A percentile compares a stretch with the other conserved stretches of the same genome.
phyloP scores from a whole-genome alignment of 148 eudicot species.

The Nepenthes mirabilis region DNA sequence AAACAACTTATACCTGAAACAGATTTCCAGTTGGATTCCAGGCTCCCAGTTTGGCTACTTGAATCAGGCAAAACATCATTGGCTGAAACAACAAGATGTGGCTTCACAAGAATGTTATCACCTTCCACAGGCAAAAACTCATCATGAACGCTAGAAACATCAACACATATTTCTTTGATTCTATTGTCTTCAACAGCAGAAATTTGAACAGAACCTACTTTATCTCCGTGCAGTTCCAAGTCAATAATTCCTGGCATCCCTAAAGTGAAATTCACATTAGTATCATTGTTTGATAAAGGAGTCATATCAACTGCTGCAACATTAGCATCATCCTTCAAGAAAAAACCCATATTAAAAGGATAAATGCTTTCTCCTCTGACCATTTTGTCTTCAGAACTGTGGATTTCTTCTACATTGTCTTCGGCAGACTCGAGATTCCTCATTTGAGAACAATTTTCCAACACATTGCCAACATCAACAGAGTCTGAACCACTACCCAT shows the following conservation, averaged over 20 bases:
- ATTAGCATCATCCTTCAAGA: not conserved
- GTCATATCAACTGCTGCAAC: slow-evolving; percentile 4
- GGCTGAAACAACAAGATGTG: slow-evolving; percentile 19
- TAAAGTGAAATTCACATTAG: slow-evolving; percentile 2
- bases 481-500: slow-evolving; percentile 6
- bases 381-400: slow-evolving; percentile 6
- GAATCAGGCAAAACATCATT: slow-evolving; percentile 25
- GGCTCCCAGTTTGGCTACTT: slow-evolving; percentile 38
- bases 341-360: not conserved
- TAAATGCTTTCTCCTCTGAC: not conserved
- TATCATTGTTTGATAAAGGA: slow-evolving; percentile 6
- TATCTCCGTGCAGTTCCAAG: slow-evolving; percentile 7
- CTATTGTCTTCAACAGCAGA: slow-evolving; percentile 14
- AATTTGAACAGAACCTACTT: slow-evolving; percentile 11
- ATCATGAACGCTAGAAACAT: slow-evolving; percentile 12
- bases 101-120: slow-evolving; percentile 18
- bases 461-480: slow-evolving; percentile 1
- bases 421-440: slow-evolving; percentile 7
- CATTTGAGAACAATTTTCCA: slow-evolving; percentile 5
- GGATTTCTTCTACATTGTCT: not conserved
- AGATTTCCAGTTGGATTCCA: slow-evolving; percentile 60
- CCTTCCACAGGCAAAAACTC: slow-evolving; percentile 11
- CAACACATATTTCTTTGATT: slow-evolving; percentile 5
- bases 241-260: slow-evolving; percentile 2
- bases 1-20: slow-evolving; percentile 39